Base-by-base conservation (phyloP, 306 rosid genomes). In the Prunus dulcis region DNA sequence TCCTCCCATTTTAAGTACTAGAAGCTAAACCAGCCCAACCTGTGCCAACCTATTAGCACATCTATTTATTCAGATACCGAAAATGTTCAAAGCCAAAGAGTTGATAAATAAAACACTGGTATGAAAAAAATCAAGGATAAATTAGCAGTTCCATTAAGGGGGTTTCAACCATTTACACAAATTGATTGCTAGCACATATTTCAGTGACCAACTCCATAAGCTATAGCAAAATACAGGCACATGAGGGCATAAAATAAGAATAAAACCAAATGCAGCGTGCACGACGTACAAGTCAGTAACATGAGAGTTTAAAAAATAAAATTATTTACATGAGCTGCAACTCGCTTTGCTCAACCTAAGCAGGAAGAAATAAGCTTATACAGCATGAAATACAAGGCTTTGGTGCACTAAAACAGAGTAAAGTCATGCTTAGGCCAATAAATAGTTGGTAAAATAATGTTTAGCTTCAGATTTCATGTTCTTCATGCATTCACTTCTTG, bases 1-100 rank as follows among this genome's bases (percentile, higher is more conserved):
- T 74, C 96, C 96, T 55, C 93, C 91, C 98, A 93, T 93, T 66
- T 84, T 88, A 41, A 38, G 52, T 10, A 25, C 32, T 45, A 67
- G 55, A 11, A 43, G 25, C 53, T 20, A 45, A 66, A 19, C 17
- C 71, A 66, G 30, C 30, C 71, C 51, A 43, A 52, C 27, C 45
- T 46, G 72, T n/a, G 50, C 47, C 32, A 20, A 68, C 30, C 50
- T 18, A 46, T 68, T 46, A 68, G 23, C 58, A 69, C 73, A 68
- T 68, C 22, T 46, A 7, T 46, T 5, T 22, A 45, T 5, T 3
- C 25, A 9, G 4, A 57, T n/a, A 1, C 64, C 9, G 2, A 60
- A 22, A 60, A 60, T 23, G 64, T 6, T 60, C 23, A 23, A 25
- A 12, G 5, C 34, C 64, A 12, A 0, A 22, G 25, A 50, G 18